Percentiles rank a stretch among this genome's conserved stretches.
phyloP scores from a whole-genome alignment of 2,329 filamentous ascomycete genomes.

The Ceratocystis eucalypticola region DNA sequence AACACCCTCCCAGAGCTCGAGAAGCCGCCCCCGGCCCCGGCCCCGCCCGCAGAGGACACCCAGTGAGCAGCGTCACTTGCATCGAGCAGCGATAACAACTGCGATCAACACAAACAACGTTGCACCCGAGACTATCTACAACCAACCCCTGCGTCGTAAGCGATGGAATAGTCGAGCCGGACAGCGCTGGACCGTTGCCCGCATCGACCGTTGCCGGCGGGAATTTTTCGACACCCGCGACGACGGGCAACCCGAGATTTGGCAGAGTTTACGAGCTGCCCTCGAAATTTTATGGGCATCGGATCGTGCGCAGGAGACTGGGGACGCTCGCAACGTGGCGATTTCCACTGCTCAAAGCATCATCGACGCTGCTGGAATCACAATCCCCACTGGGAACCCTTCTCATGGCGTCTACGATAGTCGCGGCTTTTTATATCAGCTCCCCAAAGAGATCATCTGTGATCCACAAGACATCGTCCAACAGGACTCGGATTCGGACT shows the following conservation, averaged over 20 bases:
- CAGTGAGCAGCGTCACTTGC: not conserved
- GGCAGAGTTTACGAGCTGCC: constrained; percentile 59
- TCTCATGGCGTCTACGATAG: constrained; percentile 60
- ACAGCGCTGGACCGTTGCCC: constrained; percentile 53
- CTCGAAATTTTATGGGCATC: constrained; percentile 54
- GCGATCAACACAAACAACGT: not conserved
- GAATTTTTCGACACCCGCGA: constrained; percentile 90
- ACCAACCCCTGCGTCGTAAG: constrained; percentile 53
- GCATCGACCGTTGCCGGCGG: constrained; percentile 55
- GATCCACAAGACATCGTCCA: constrained; percentile 46
- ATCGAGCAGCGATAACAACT: not conserved
- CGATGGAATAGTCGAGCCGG: constrained; percentile 36
- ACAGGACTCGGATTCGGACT: constrained; percentile 28
- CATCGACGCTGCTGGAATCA: constrained; percentile 63
- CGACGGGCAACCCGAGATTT: constrained; percentile 62
- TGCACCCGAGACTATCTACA: constrained; percentile 31
- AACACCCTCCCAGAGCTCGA: not conserved
- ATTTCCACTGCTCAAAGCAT: constrained; percentile 65
- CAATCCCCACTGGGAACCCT: constrained; percentile 58
- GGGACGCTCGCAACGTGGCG: constrained; percentile 28
- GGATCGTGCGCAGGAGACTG: constrained; percentile 28
- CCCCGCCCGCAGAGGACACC: not conserved
- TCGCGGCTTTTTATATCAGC: constrained; percentile 53
- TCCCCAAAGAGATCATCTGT: constrained; percentile 55
- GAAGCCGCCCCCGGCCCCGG: not conserved